Evolutionary conservation across 2,329 filamentous ascomycete genomes (phyloP).

Genomic region (Colletotrichum brevisporum): DNA sequence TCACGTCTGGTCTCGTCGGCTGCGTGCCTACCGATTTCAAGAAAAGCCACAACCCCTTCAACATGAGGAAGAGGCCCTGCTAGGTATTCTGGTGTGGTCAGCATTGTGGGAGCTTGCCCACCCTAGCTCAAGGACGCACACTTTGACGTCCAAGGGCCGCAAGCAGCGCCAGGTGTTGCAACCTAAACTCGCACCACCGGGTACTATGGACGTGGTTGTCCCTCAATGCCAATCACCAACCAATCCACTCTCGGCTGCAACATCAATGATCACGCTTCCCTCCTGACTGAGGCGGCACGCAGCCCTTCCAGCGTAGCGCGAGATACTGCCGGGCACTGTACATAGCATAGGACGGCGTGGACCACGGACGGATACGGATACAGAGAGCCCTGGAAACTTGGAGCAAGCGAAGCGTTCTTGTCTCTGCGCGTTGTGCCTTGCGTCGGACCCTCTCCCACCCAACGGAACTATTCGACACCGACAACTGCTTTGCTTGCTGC

Average conservation of each 20-base stretch:
- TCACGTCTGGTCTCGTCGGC: background rate
- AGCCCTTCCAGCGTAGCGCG: background rate
- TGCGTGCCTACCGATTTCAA: conserved; percentile 8
- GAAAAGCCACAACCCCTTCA: conserved; percentile 8
- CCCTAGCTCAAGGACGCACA: conserved; percentile 2
- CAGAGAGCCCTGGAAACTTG: background rate
- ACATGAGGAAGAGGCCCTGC: background rate
- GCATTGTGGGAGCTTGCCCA: conserved; percentile 1
- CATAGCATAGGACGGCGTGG: too few relatives aligned
- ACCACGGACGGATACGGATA: too few relatives aligned
- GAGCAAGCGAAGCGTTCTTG: background rate
- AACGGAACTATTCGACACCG: conserved; percentile 10
- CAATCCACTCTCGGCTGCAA: background rate
- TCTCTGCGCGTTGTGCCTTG: background rate
- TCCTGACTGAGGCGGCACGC: background rate
- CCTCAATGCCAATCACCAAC: background rate
- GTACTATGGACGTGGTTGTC: background rate
- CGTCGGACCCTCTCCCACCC: background rate
- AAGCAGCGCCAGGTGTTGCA: conserved; percentile 17
- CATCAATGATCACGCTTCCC: background rate
- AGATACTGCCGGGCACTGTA: background rate
- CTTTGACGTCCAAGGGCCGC: conserved; percentile 16
- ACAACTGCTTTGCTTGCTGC: background rate
- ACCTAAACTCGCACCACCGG: conserved; percentile 16
- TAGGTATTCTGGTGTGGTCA: background rate